Base-by-base conservation (phyloP, 345 rosid genomes). In the Carallia pectinifolia region DNA sequence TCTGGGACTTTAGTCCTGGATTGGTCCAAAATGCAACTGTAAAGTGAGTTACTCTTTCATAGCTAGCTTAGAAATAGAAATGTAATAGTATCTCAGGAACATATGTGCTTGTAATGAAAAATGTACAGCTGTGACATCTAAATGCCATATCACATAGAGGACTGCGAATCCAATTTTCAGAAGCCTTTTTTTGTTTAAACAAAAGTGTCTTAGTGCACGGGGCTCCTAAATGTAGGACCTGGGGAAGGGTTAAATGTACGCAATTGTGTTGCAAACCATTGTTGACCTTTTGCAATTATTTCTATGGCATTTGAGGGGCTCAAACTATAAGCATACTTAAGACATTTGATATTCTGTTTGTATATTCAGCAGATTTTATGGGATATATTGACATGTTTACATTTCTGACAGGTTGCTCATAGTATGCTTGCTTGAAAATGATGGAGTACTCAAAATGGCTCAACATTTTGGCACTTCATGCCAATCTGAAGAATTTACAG, bases 401-500 rank as follows among this genome's bases (percentile, higher is more conserved):
- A 13, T 27, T 53, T 75, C 29, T 81, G 74, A 70, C 92, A 94
- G 99, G 79, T 88, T 95, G 77, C 90, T 92, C 60, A 77, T 85
- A 66, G 77, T 86, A 66, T 83, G 83, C 85, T 89, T 92, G 85
- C 84, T 90, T 85, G 97, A 95, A 82, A 86, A 84, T 75, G 79
- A 68, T 31, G 96, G 97, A 63, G 84, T 90, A 74, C 81, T 79
- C 71, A 77, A 66, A 79, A 85, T 92, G 59, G 88, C 87, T 50
- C 76, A 77, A 79, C 87, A 89, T 76, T 75, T 95, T 78, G 72
- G 76, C 38, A 61, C 68, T 76, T 58, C 65, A 62, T 61, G 53
- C 70, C 72, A 47, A 52, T 64, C 65, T 69, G 80, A 78, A n/a
- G 74, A 66, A 73, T 69, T 71, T 63, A 44, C 33, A 56, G 75